phyloP scores from a whole-genome alignment of 1,284 basidiomycete genomes.

The Ceratobasidium sp. region DNA sequence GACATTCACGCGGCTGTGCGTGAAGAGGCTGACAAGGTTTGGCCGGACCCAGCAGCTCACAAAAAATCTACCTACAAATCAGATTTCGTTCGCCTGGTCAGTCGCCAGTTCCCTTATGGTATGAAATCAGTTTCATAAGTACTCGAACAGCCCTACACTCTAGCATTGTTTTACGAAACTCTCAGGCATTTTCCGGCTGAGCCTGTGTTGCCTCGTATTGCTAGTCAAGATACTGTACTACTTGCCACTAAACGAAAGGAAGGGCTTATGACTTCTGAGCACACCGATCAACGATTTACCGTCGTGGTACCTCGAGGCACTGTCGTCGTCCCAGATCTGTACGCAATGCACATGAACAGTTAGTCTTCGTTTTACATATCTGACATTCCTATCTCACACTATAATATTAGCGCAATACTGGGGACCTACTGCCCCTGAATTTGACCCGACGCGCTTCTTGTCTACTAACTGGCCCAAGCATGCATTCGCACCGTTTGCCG shows the following conservation, averaged over 20 bases:
- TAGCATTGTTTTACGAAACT: conserved; percentile 15
- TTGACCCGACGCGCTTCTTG: conserved; percentile 17
- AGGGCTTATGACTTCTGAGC: too few relatives aligned
- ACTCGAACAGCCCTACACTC: conserved; percentile 11
- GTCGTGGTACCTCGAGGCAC: neutral
- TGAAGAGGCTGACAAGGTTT: conserved; percentile 9
- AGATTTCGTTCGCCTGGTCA: conserved; percentile 11
- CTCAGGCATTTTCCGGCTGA: conserved; percentile 13
- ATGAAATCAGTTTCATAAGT: neutral
- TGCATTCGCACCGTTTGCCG: conserved; percentile 17
- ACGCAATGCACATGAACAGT: conserved; percentile 26
- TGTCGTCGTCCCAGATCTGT: conserved; percentile 8
- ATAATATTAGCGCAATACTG: conserved; percentile 15
- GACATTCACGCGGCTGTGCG: conserved; percentile 15
- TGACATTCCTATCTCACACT: neutral
- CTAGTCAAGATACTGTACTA: conserved; percentile 2
- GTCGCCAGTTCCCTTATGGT: neutral
- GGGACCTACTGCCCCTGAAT: conserved; percentile 6
- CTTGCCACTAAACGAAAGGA: neutral
- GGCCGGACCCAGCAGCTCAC: neutral
- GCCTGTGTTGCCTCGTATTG: conserved; percentile 7
- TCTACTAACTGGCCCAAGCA: conserved; percentile 21
- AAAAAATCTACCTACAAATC: neutral
- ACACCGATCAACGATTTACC: neutral
- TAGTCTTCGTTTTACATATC: neutral